These are phyloP conservation scores for Xylaria sp. DNA, from an alignment of 2,329 filamentous ascomycete species.

Conservation along the genomic window DNA sequence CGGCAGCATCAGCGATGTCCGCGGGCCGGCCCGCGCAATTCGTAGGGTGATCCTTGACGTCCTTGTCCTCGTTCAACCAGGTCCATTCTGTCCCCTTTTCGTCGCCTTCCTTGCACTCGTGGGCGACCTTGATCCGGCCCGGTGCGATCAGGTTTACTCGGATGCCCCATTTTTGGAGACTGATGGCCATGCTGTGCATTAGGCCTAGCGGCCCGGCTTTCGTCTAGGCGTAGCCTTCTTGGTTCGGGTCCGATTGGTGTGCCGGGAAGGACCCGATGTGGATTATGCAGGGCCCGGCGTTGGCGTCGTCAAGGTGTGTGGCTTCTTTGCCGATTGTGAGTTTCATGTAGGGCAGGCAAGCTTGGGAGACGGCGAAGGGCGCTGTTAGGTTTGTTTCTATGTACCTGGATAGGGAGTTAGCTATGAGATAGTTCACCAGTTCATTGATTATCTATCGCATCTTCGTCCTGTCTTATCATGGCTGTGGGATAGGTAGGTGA, in stretches of 20 bases:
- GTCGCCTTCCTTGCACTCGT: constrained; percentile 1
- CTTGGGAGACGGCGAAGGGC: not conserved
- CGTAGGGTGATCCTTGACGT: no score
- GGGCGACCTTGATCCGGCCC: not conserved
- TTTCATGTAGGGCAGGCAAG: not conserved
- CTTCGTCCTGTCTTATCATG: not conserved
- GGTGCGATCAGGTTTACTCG: not conserved
- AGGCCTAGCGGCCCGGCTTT: not conserved
- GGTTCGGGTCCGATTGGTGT: not conserved
- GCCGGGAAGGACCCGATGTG: not conserved
- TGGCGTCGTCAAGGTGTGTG: not conserved
- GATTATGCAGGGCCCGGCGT: not conserved
- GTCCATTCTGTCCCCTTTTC: no score
- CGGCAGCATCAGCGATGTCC: no score
- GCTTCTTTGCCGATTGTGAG: not conserved
- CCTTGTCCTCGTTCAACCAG: no score
- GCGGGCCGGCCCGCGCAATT: no score
- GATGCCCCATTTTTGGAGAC: not conserved
- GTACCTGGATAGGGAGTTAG: not conserved
- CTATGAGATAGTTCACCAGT: not conserved
- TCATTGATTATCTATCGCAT: no score
- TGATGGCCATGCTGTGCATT: constrained; percentile 3
- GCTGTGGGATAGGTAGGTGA: not conserved
- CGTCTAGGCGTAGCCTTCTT: not conserved
- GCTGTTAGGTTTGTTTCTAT: not conserved